Percentiles rank a stretch among this genome's conserved stretches.
These are phyloP conservation scores for Lolium multiflorum DNA, from an alignment of 176 grass and related monocot species.

Conservation along the genomic window DNA sequence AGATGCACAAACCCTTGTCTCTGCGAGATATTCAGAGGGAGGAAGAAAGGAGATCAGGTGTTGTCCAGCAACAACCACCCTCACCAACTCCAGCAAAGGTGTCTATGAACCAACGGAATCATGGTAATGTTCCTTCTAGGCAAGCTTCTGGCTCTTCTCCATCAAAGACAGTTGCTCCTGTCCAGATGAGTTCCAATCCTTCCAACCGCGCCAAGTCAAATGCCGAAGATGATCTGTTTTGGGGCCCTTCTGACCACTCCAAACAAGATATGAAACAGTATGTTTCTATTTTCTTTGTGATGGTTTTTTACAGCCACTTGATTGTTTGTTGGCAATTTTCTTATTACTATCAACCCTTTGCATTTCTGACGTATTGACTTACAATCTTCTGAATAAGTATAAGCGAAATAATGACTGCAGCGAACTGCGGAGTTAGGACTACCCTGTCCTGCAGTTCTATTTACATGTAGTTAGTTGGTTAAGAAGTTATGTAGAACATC, in stretches of 20 bases:
- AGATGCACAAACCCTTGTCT: constrained; percentile 69
- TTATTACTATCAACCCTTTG: background rate
- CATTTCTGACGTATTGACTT: background rate
- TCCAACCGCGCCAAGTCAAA: constrained; percentile 66
- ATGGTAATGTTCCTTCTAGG: constrained; percentile 67
- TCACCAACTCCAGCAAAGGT: constrained; percentile 49
- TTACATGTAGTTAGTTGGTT: background rate
- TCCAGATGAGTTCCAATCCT: constrained; percentile 60
- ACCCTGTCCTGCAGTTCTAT: background rate
- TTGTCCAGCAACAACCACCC: constrained; percentile 59
- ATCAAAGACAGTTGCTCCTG: constrained; percentile 67
- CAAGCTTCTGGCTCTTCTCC: constrained; percentile 82
- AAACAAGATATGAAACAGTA: constrained; percentile 94
- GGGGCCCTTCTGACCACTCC: constrained; percentile 78
- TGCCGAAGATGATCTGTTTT: constrained; percentile 96
- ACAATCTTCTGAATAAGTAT: background rate
- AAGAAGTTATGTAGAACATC: background rate
- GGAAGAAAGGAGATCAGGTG: constrained; percentile 66
- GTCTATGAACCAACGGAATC: constrained; percentile 55
- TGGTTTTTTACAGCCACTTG: background rate
- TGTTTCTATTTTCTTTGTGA: constrained; percentile 33
- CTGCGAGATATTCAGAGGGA: constrained; percentile 93
- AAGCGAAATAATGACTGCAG: constrained; percentile 7
- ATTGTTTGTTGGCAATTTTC: constrained; percentile 25
- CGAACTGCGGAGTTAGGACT: constrained; percentile 1